These are phyloP conservation scores for Yamadazyma triangularis DNA, from an alignment of 1,139 yeast genomes.

Conservation along the genomic window DNA sequence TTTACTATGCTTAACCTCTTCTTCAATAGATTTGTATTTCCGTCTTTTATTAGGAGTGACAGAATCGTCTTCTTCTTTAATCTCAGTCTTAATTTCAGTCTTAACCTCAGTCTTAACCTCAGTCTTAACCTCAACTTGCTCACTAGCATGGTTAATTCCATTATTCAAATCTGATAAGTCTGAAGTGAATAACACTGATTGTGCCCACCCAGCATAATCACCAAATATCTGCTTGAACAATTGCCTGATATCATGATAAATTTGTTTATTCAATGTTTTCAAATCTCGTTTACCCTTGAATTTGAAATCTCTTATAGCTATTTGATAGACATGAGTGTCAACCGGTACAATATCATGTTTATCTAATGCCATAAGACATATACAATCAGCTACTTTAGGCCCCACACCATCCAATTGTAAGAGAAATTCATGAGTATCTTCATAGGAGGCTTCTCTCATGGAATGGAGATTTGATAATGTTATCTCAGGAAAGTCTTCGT, in stretches of 20 bases:
- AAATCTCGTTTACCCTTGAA: conserved; percentile 44
- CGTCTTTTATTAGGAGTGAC: neutral
- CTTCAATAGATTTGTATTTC: neutral
- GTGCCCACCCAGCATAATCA: conserved; percentile 97
- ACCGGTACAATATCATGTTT: conserved; percentile 90
- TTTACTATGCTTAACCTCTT: neutral
- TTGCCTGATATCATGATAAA: conserved; percentile 56
- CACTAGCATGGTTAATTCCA: conserved; percentile 56
- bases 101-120: conserved; percentile 1
- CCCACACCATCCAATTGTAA: conserved; percentile 85
- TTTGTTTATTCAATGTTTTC: conserved; percentile 52
- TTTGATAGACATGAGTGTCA: conserved; percentile 94
- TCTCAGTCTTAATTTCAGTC: conserved; percentile 1
- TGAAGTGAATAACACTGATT: conserved; percentile 82
- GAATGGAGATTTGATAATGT: conserved; percentile 25
- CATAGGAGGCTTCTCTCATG: conserved; percentile 44
- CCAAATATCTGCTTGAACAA: conserved; percentile 78
- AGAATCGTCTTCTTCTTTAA: neutral
- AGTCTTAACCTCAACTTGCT: too few relatives aligned
- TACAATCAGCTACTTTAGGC: conserved; percentile 95
- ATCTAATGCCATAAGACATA: conserved; percentile 83
- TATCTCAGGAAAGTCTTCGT: conserved; percentile 33
- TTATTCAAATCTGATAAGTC: conserved; percentile 64
- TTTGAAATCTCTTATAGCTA: conserved; percentile 78
- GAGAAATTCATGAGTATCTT: conserved; percentile 60